Conservation (phyloP, 2,329 filamentous ascomycete species). For the Xylaria hypoxylon region DNA sequence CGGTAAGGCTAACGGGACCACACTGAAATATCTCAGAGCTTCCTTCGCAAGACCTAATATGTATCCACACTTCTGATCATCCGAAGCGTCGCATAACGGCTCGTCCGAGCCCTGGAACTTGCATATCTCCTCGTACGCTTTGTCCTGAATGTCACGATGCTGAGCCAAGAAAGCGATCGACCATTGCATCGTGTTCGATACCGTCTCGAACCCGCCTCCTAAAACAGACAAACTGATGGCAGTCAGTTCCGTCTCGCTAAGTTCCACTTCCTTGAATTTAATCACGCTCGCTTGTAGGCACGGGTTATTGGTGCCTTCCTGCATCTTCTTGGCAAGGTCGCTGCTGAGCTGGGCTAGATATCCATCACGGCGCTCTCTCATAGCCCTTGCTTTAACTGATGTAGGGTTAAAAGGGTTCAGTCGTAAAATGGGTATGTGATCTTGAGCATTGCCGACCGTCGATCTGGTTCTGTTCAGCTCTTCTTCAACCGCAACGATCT, state of each 20-base stretch:
- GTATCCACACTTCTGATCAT: constrained; percentile 82
- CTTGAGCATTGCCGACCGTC: constrained; percentile 86
- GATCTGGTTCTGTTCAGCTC: constrained; percentile 80
- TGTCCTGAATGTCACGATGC: constrained; percentile 76
- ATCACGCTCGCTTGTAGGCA: constrained; percentile 55
- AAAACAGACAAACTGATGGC: constrained; percentile 87
- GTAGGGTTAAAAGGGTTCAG: constrained; percentile 60
- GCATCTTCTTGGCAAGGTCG: constrained; percentile 59
- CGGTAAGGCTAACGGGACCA: constrained; percentile 83
- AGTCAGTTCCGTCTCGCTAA: constrained; percentile 73
- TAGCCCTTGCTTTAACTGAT: constrained; percentile 68
- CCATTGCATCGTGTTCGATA: constrained; percentile 84
- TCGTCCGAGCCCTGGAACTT: constrained; percentile 57
- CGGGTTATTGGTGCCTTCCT: constrained; percentile 52
- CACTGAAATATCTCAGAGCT: constrained; percentile 80
- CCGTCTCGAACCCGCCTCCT: constrained; percentile 82
- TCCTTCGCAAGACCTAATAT: constrained; percentile 84
- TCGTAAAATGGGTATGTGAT: constrained; percentile 82
- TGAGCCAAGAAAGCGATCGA: constrained; percentile 77
- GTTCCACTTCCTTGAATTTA: constrained; percentile 56
- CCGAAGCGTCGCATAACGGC: constrained; percentile 69
- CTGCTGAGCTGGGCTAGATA: constrained; percentile 76
- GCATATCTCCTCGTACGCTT: constrained; percentile 74
- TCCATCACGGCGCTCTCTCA: constrained; percentile 74
- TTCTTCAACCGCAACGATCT: constrained; percentile 81